phyloP scores from a whole-genome alignment of 495 filamentous ascomycete species.

The Bathelium albidoporum region DNA sequence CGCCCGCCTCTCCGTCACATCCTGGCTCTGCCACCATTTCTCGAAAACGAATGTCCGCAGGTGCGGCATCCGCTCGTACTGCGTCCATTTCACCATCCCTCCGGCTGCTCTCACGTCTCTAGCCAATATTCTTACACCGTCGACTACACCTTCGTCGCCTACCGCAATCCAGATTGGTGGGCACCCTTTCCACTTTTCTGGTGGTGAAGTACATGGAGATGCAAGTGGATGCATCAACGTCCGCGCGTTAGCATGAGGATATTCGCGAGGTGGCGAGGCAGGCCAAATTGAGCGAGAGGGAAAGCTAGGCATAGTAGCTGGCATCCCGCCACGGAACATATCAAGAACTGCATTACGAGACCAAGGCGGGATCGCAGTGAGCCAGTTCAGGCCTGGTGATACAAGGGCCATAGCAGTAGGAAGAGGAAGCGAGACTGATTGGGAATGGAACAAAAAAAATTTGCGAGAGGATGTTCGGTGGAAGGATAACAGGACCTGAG shows the following conservation, averaged over 20 bases:
- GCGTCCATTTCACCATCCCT: neutral
- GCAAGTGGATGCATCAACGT: constrained; percentile 17
- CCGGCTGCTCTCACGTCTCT: neutral
- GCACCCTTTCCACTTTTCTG: neutral
- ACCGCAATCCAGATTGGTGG: neutral
- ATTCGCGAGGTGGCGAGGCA: constrained; percentile 14
- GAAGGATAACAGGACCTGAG: neutral
- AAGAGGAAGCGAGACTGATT: neutral
- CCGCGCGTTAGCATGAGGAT: constrained; percentile 14
- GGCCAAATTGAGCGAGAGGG: constrained; percentile 16
- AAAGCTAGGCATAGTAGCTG: neutral
- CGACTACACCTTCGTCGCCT: neutral
- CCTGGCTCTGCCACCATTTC: neutral
- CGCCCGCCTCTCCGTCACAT: neutral
- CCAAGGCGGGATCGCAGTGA: neutral
- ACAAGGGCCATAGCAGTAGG: constrained; percentile 3
- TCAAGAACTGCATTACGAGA: neutral
- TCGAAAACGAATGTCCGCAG: neutral
- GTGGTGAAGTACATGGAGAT: neutral
- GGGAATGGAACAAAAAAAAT: constrained; percentile 3
- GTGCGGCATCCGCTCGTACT: neutral
- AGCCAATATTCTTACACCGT: neutral
- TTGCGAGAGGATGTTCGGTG: neutral
- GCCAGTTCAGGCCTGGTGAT: neutral
- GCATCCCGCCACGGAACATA: neutral